Percentiles rank a stretch among this genome's conserved stretches.
These are phyloP conservation scores for Mixia osmundae DNA, from an alignment of 1,284 basidiomycete genomes.

Conservation along the genomic window DNA sequence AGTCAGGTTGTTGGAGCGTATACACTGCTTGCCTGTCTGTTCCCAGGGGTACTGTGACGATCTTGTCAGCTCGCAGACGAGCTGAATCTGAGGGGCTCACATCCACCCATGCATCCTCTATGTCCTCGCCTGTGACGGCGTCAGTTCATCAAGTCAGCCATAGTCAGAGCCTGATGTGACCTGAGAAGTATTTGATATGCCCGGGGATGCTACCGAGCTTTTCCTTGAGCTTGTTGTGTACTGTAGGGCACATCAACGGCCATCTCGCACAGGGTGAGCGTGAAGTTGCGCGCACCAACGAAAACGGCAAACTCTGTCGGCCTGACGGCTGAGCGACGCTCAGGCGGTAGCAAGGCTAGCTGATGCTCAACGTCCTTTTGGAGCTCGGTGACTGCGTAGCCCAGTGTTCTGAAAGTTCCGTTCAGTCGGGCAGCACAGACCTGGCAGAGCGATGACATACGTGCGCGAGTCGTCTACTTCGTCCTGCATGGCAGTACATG, in stretches of 20 bases:
- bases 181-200: conserved; percentile 33
- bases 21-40: no score
- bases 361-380: conserved; percentile 51
- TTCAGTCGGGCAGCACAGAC: conserved; percentile 4
- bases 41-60: no score
- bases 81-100: no score
- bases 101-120: conserved; percentile 11
- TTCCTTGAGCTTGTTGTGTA: conserved; percentile 77
- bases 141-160: not conserved
- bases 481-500: conserved; percentile 36
- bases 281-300: conserved; percentile 26
- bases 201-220: conserved; percentile 50
- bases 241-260: conserved; percentile 20
- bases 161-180: conserved; percentile 3
- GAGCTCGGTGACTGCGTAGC: conserved; percentile 62
- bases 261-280: not conserved
- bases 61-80: no score
- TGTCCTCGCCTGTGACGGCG: conserved; percentile 5
- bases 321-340: conserved; percentile 26
- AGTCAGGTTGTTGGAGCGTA: no score
- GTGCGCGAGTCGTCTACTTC: conserved; percentile 86
- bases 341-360: conserved; percentile 20
- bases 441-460: conserved; percentile 41
- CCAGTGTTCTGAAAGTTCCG: conserved; percentile 25
- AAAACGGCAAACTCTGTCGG: conserved; percentile 63